Conservation (phyloP, 257 asterid species). For the Capsicum rhomboideum region DNA sequence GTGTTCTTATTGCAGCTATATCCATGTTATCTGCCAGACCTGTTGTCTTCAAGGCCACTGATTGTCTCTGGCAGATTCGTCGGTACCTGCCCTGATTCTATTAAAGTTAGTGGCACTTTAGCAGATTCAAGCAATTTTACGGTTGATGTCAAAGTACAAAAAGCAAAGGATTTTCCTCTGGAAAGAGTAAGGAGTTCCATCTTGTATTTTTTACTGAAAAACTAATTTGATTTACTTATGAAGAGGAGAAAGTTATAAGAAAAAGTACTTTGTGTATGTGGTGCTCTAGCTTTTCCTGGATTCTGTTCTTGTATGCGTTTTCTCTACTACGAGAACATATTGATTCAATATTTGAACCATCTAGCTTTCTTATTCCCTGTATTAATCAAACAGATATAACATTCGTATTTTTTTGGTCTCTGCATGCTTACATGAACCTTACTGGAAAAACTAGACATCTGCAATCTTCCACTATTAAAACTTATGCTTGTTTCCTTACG, state of each 20-base stretch:
- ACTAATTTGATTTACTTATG: background rate
- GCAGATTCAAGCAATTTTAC: constrained; percentile 45
- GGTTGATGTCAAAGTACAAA: constrained; percentile 42
- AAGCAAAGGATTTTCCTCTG: constrained; percentile 57
- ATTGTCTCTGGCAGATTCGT: constrained; percentile 65
- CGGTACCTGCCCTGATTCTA: constrained; percentile 53
- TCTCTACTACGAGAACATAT: background rate
- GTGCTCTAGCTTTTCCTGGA: background rate
- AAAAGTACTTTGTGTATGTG: background rate
- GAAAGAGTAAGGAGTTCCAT: constrained; percentile 44
- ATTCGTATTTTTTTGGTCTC: background rate
- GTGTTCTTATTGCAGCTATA: constrained; percentile 43
- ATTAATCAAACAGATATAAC: background rate
- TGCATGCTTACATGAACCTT: background rate
- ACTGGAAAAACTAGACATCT: background rate
- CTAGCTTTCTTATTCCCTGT: background rate
- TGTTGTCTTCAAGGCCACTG: constrained; percentile 55
- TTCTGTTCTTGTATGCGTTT: background rate
- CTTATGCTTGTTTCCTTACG: background rate
- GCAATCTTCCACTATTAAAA: background rate
- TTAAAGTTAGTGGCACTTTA: constrained; percentile 49
- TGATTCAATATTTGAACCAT: background rate
- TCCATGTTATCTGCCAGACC: constrained; percentile 58
- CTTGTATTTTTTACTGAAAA: background rate
- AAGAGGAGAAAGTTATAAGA: background rate